Percentiles rank a stretch among this genome's conserved stretches.
These are phyloP conservation scores for Lodderomyces orthopsilosis DNA, from an alignment of 1,139 yeast species.

Conservation along the genomic window DNA sequence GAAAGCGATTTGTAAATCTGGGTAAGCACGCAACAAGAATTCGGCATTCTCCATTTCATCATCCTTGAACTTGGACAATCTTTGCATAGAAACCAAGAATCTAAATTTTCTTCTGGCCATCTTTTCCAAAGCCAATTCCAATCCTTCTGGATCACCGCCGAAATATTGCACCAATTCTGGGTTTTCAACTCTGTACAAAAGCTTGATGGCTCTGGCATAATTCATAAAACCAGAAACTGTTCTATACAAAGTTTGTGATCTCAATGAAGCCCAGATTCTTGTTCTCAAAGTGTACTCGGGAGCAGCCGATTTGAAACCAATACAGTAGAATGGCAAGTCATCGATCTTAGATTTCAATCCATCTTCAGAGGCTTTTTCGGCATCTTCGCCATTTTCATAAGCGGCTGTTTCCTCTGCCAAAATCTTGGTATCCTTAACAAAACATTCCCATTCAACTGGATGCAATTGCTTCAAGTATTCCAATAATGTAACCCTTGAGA, in stretches of 20 bases:
- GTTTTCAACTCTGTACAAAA: conserved; percentile 96
- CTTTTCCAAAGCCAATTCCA: conserved; percentile 94
- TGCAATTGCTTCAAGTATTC: conserved; percentile 97
- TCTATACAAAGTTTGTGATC: conserved; percentile 97
- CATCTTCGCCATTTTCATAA: conserved; percentile 66
- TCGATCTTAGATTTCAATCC: conserved; percentile 89
- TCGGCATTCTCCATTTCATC: conserved; percentile 98
- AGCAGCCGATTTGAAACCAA: conserved; percentile 99
- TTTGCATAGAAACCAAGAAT: conserved; percentile 97
- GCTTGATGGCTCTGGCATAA: conserved; percentile 95
- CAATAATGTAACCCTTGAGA: conserved; percentile 91
- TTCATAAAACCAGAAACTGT: conserved; percentile 99
- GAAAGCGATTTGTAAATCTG: conserved; percentile 97
- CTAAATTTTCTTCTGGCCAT: conserved; percentile 99
- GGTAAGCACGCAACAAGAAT: conserved; percentile 96
- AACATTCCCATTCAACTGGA: conserved; percentile 99
- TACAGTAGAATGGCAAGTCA: conserved; percentile 96
- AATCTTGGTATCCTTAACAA: conserved; percentile 96
- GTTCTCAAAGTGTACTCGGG: conserved; percentile 98
- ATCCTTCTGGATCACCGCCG: conserved; percentile 95
- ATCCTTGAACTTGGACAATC: conserved; percentile 94
- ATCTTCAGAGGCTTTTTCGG: conserved; percentile 61
- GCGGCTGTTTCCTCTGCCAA: conserved; percentile 97
- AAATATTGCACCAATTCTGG: conserved; percentile 98
- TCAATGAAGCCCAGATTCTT: conserved; percentile 97